A percentile compares a stretch with the other conserved stretches of the same genome.
phyloP scores from a whole-genome alignment of 257 asterid species.

The Jacaranda mimosifolia region DNA sequence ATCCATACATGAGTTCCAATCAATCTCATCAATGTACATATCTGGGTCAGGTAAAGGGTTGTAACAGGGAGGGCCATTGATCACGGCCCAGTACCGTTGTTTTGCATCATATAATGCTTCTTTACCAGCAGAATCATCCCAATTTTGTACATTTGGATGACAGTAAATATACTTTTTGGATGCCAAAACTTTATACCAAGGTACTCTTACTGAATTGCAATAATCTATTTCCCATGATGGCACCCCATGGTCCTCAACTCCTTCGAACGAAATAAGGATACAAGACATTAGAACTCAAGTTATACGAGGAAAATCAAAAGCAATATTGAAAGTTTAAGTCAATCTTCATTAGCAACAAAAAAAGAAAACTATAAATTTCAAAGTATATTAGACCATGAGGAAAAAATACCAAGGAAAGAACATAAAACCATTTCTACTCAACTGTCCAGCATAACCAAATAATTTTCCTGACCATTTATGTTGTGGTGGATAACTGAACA shows the following conservation, averaged over 20 bases:
- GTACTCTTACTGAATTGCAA: slow-evolving; percentile 67
- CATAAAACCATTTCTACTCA: neutral
- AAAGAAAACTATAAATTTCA: neutral
- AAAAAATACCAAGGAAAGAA: neutral
- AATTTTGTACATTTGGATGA: slow-evolving; percentile 68
- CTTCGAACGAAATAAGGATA: slow-evolving; percentile 38
- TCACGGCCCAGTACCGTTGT: slow-evolving; percentile 70
- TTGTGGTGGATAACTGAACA: neutral
- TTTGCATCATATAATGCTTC: slow-evolving; percentile 79
- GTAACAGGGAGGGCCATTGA: slow-evolving; percentile 61
- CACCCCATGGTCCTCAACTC: slow-evolving; percentile 45
- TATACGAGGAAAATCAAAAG: neutral
- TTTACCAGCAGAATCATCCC: slow-evolving; percentile 88
- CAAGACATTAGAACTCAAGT: slow-evolving; percentile 20
- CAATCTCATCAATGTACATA: slow-evolving; percentile 68
- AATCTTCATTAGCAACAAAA: neutral
- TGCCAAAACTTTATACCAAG: slow-evolving; percentile 76
- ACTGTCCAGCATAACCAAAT: slow-evolving; percentile 5
- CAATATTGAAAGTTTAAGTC: neutral
- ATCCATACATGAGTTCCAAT: slow-evolving; percentile 80
- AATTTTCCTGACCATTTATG: neutral
- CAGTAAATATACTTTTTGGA: slow-evolving; percentile 73
- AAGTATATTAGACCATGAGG: neutral
- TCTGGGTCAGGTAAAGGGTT: slow-evolving; percentile 71
- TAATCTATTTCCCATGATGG: slow-evolving; percentile 89